Evolutionary conservation across 805 yeast species (phyloP).

Genomic region (Metschnikowia santaceciliae): DNA sequence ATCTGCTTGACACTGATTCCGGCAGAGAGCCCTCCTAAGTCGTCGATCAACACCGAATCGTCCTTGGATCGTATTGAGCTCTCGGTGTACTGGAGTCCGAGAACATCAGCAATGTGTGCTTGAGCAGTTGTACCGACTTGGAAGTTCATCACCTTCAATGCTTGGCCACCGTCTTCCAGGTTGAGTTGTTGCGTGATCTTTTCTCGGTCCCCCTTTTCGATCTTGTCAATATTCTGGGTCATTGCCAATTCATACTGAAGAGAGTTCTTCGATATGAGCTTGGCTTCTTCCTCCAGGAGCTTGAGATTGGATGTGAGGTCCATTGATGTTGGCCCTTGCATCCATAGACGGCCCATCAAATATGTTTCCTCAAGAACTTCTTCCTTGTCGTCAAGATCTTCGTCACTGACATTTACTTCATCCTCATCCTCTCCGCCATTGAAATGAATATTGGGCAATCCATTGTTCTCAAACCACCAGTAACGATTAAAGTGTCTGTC

Average conservation of each 20-base stretch:
- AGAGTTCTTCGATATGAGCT: conserved; percentile 11
- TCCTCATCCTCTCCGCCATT: conserved; percentile 34
- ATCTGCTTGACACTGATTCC: conserved; percentile 19
- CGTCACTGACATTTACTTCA: conserved; percentile 30
- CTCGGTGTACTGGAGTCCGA: conserved; percentile 7
- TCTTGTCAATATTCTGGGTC: conserved; percentile 6
- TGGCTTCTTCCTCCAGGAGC: conserved; percentile 8
- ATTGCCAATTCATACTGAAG: not conserved
- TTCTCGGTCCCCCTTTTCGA: conserved; percentile 19
- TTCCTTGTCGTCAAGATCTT: conserved; percentile 40
- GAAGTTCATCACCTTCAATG: conserved; percentile 24
- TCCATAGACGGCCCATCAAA: conserved; percentile 81
- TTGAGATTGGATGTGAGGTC: conserved; percentile 34
- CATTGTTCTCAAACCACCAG: conserved; percentile 94
- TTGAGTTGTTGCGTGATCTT: not conserved
- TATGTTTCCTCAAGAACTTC: conserved; percentile 53
- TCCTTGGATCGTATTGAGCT: conserved; percentile 16
- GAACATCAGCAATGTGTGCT: not conserved
- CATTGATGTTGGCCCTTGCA: conserved; percentile 76
- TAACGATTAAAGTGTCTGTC: conserved; percentile 83
- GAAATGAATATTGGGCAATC: conserved; percentile 54
- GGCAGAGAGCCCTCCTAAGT: conserved; percentile 14
- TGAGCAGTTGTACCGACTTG: conserved; percentile 1
- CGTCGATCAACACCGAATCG: conserved; percentile 8
- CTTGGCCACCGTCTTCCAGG: conserved; percentile 9